Evolutionary conservation across 2,329 filamentous ascomycete species (phyloP).

Genomic region (Colletotrichum sp.): DNA sequence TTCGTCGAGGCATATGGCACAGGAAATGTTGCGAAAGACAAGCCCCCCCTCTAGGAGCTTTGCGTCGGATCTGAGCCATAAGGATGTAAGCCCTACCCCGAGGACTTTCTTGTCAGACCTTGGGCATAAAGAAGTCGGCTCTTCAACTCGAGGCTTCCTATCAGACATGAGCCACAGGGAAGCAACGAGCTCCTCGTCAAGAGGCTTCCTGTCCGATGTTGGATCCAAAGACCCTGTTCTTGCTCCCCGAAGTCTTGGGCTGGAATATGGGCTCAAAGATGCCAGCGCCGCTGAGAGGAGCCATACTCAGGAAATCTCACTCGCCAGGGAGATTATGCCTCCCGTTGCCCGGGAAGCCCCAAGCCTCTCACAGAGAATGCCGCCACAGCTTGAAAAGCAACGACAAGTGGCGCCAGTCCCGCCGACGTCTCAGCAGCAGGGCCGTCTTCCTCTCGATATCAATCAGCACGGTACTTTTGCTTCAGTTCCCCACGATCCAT

Average conservation of each 20-base stretch:
- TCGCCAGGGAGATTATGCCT: slow-evolving; percentile 48
- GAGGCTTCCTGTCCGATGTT: neutral
- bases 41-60: neutral
- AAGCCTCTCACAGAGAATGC: slow-evolving; percentile 54
- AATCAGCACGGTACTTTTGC: slow-evolving; percentile 66
- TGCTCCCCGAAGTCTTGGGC: neutral
- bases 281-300: slow-evolving; percentile 30
- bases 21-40: neutral
- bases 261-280: neutral
- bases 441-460: slow-evolving; percentile 46
- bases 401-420: slow-evolving; percentile 9
- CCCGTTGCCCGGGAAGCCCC: slow-evolving; percentile 55
- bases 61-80: neutral
- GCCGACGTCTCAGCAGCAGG: slow-evolving; percentile 26
- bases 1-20: neutral
- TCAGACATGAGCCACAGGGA: neutral
- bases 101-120: neutral
- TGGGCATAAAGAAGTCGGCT: neutral
- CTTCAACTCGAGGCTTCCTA: neutral
- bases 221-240: neutral
- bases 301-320: slow-evolving; percentile 72
- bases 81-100: neutral
- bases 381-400: neutral
- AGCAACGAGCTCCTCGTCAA: neutral
- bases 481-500: slow-evolving; percentile 86